These are phyloP conservation scores for Cryptococcus sp. DNA, from an alignment of 1,284 basidiomycete species.

Conservation along the genomic window DNA sequence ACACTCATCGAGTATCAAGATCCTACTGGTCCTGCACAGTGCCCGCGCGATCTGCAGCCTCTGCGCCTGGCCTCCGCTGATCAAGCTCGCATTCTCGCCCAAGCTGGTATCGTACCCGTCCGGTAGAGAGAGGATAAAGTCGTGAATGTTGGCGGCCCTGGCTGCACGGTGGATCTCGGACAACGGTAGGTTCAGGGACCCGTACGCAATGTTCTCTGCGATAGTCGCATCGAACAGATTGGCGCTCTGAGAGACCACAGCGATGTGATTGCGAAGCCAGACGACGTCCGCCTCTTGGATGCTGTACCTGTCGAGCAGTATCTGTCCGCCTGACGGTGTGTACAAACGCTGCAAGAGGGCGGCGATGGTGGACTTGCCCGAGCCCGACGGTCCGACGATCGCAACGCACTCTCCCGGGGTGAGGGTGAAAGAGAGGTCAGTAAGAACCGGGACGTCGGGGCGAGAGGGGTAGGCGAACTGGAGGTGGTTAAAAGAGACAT, in stretches of 20 bases:
- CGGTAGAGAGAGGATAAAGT: constrained; percentile 77
- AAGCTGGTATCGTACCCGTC: constrained; percentile 79
- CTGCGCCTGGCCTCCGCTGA: constrained; percentile 94
- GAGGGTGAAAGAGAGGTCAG: constrained; percentile 63
- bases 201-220: constrained; percentile 83
- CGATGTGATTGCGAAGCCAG: constrained; percentile 74
- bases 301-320: constrained; percentile 54
- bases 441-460: constrained; percentile 68
- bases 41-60: constrained; percentile 88
- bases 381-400: constrained; percentile 81
- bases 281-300: constrained; percentile 62
- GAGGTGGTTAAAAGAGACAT: constrained; percentile 67
- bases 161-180: constrained; percentile 68
- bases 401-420: constrained; percentile 74
- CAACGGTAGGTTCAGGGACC: constrained; percentile 55
- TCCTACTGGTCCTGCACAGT: constrained; percentile 63
- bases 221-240: constrained; percentile 82
- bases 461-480: constrained; percentile 77
- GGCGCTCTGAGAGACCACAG: constrained; percentile 79
- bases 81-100: constrained; percentile 80
- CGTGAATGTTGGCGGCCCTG: constrained; percentile 71
- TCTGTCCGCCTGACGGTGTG: constrained; percentile 64
- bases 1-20: constrained; percentile 92
- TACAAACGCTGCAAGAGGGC: constrained; percentile 80
- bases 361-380: constrained; percentile 83